Evolutionary conservation across 1,284 basidiomycete genomes (phyloP).

Genomic region (Amylostereum chailletii): DNA sequence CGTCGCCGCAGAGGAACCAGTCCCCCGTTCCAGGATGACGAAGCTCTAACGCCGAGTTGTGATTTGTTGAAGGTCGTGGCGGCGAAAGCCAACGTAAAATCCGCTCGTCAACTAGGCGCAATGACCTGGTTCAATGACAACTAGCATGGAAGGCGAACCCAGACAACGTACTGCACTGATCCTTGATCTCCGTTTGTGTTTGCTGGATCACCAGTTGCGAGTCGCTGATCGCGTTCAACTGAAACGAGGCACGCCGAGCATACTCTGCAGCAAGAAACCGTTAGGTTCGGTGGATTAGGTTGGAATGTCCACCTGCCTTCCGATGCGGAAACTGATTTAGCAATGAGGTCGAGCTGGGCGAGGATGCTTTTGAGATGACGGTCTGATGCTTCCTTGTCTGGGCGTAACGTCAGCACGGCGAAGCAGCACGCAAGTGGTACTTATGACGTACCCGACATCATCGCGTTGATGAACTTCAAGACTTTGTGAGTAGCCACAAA

Average conservation of each 20-base stretch:
- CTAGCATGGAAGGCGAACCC: not conserved
- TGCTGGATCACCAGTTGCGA: not conserved
- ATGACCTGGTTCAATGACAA: not conserved
- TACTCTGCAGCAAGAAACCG: no score
- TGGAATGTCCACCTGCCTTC: no score
- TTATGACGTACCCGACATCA: not conserved
- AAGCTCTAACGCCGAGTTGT: not conserved
- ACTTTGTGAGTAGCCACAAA: constrained; percentile 3
- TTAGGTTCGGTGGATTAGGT: no score
- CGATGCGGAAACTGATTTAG: no score
- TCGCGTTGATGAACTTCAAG: not conserved
- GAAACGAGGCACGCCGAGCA: not conserved
- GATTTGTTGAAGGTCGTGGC: constrained; percentile 6
- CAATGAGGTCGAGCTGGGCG: no score
- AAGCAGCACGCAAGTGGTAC: not conserved
- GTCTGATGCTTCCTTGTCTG: no score
- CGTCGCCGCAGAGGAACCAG: constrained; percentile 1
- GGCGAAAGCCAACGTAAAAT: not conserved
- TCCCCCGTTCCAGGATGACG: constrained; percentile 4
- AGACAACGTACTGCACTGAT: not conserved
- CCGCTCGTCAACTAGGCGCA: not conserved
- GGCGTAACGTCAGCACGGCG: not conserved
- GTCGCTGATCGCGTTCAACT: not conserved
- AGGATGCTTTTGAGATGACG: no score
- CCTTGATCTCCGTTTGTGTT: not conserved